A percentile compares a stretch with the other conserved stretches of the same genome.
Evolutionary conservation across 1,284 basidiomycete genomes (phyloP).

Genomic region (Microbotryomycetes sp.): DNA sequence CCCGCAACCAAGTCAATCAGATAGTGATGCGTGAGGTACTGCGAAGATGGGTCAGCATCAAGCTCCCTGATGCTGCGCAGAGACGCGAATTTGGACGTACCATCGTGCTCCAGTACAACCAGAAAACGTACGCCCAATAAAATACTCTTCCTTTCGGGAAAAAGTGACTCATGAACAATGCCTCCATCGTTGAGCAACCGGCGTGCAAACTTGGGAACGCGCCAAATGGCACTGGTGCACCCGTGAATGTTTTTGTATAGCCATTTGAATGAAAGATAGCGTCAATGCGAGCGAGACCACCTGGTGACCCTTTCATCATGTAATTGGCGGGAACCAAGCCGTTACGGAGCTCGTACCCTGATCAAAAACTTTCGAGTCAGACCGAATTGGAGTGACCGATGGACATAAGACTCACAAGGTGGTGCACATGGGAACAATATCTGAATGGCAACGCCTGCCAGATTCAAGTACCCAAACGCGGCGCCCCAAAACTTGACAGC

Average conservation of each 20-base stretch:
- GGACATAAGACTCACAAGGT: slow-evolving; percentile 52
- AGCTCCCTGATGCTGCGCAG: background rate
- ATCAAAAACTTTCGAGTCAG: background rate
- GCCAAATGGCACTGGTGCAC: slow-evolving; percentile 89
- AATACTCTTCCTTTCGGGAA: slow-evolving; percentile 56
- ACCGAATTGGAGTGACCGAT: background rate
- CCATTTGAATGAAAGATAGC: slow-evolving; percentile 69
- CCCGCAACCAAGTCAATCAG: slow-evolving; percentile 94
- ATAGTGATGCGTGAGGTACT: slow-evolving; percentile 86
- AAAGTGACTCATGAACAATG: slow-evolving; percentile 89
- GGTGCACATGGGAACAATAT: slow-evolving; percentile 87
- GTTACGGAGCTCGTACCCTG: slow-evolving; percentile 96
- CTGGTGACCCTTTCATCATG: slow-evolving; percentile 82
- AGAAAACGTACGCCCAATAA: slow-evolving; percentile 71
- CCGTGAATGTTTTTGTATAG: slow-evolving; percentile 79
- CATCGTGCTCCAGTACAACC: slow-evolving; percentile 98
- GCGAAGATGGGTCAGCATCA: background rate
- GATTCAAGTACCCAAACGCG: slow-evolving; percentile 90
- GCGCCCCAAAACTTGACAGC: slow-evolving; percentile 78
- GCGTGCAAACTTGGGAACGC: slow-evolving; percentile 94
- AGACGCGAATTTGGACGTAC: slow-evolving; percentile 2
- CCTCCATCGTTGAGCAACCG: slow-evolving; percentile 83
- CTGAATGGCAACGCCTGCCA: slow-evolving; percentile 81
- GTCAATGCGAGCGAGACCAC: slow-evolving; percentile 88
- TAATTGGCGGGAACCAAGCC: slow-evolving; percentile 93